Evolutionary conservation across 352 stramenopile species (phyloP), one percentile per base, ranked within the genome.

Genomic region (Pythium volutum): DNA sequence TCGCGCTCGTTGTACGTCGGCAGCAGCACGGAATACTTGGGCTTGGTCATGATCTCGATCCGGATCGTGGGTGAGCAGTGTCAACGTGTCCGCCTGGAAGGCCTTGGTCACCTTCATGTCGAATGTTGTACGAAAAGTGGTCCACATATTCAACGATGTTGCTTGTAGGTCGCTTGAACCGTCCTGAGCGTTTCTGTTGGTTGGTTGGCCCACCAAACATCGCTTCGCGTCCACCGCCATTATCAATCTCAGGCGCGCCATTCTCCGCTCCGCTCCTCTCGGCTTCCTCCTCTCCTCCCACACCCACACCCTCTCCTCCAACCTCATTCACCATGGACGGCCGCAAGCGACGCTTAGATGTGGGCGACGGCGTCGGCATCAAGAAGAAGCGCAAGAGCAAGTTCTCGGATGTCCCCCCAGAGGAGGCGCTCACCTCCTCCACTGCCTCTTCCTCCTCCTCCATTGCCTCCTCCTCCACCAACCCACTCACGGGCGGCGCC

Each of bases 1-100:
- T 99, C 96, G 33, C 91, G 82, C 77, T 99, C 97, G 71, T 99
- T 99, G 79, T 99, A 99, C 31, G 96, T 99, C 55, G 97, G 97
- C 60, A 99, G 76, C 66, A 99, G 95, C 33, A 99, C 85, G 34
- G 94, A 98, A 67, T 98, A 98, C 75, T 92, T 93, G 67, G 29
- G 33, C 25, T 41, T 62, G 4, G 55, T n/a, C 62, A 33, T 25
- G 36, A 59, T 64, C 14, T n/a, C 49, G 18, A 31, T 3, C 12
- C 29, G 43, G 14, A 18, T 43, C 10, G 16, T 5, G 36, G 8
- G 16, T 42, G 36, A 16, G 18, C 12, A 38, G 33, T 12, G 33
- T 7, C 43, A 50, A 50, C 43, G 43, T 50, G 43, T 14, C 43
- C 43, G 18, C 18, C 41, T 20, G 7, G 4, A 16, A 9, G 41